Base-by-base conservation (phyloP, 2,329 filamentous ascomycete species). In the Madurella fahalii region DNA sequence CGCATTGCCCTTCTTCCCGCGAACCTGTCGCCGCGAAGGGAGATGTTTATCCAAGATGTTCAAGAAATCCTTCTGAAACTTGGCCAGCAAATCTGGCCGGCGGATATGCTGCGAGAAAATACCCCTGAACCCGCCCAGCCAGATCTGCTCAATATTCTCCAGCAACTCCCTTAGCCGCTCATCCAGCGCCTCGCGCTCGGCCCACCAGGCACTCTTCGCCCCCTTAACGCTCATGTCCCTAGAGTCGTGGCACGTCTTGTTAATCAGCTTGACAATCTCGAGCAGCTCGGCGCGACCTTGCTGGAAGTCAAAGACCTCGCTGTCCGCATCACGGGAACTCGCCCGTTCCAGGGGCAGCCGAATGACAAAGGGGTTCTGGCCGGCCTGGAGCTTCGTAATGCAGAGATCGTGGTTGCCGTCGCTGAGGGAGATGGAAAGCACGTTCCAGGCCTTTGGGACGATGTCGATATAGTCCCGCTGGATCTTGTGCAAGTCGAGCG, bases 121-220 rank as follows among this genome's bases (percentile, higher is more conserved):
- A 15, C 93, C 92, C 54, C 85, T 87, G 78, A 99, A 99, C 0
- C 94, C 94, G 47, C 93, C 92, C 5, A 99, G 82, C 94, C 94
- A 99, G 18, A 94, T 85, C 58, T 89, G 87, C 70, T 99, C 93
- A 40, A 99, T 87, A 56, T 90, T 95, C 51, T 85, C 78, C 1
- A 99, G 77, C 9, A 99, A 79, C 48, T 89, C 85, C 58, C 83
- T 85, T 20, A 99, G 77, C 9, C 90, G 84, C 32, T 74, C 73
- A 66, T 99, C 94, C 15, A 99, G 77, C 2, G 80, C 81, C 69
- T 94, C 87, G 13, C 95, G 83, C 66, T 92, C 87, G 4, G 81
- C 82, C 92, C 94, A 99, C 94, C 94, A 99, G 45, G 85, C 85
- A 40, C 82, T 82, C 68, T 90, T 91, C 30, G 87, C 85, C 37